Evolutionary conservation across 1,284 basidiomycete species (phyloP).

Genomic region (Volvariella surrecta): DNA sequence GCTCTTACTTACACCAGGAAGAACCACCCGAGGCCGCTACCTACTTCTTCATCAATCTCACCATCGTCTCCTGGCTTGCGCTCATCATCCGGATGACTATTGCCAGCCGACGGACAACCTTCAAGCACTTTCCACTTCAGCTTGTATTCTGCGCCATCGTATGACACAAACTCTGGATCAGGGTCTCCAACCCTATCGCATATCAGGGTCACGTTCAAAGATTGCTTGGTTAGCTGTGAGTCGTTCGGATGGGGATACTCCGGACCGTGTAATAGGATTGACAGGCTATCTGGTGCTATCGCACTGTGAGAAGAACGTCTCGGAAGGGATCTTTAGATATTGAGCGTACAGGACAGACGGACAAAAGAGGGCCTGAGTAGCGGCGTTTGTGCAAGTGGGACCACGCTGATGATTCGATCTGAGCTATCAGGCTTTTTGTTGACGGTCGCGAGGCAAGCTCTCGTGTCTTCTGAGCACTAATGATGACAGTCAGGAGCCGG

Average conservation of each 20-base stretch:
- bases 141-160: constrained; percentile 44
- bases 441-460: constrained; percentile 61
- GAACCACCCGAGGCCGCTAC: constrained; percentile 76
- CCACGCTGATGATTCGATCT: constrained; percentile 56
- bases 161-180: constrained; percentile 47
- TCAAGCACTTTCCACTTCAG: constrained; percentile 53
- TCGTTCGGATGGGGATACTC: constrained; percentile 46
- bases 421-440: constrained; percentile 45
- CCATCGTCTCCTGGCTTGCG: constrained; percentile 25
- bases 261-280: constrained; percentile 51
- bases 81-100: constrained; percentile 20
- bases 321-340: constrained; percentile 2
- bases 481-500: constrained; percentile 2
- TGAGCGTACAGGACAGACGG: constrained; percentile 30
- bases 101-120: constrained; percentile 38
- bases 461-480: constrained; percentile 60
- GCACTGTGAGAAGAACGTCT: constrained; percentile 10
- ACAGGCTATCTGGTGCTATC: constrained; percentile 43
- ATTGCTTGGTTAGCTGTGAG: constrained; percentile 37
- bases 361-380: constrained; percentile 30
- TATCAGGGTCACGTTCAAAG: constrained; percentile 48
- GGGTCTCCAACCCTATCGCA: constrained; percentile 36
- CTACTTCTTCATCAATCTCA: constrained; percentile 34
- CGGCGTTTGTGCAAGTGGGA: constrained; percentile 50
- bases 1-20: constrained; percentile 60